These are phyloP conservation scores for Moesziomyces sp. DNA, from an alignment of 1,284 basidiomycete species.

Conservation along the genomic window DNA sequence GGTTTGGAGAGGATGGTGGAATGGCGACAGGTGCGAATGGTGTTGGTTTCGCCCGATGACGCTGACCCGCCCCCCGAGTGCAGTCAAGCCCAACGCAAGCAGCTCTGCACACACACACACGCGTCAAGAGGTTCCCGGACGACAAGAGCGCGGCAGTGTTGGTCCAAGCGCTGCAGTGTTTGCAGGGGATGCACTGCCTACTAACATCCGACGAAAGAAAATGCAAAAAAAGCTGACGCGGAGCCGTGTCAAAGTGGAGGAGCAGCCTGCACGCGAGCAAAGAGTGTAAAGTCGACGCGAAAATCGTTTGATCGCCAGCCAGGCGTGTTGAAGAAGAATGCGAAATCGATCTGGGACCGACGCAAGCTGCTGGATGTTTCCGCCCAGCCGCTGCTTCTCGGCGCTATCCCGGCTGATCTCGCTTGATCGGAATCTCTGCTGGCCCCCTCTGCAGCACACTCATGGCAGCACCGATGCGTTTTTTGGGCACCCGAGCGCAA, in stretches of 20 bases:
- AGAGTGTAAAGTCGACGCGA: not conserved
- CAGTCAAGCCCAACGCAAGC: not conserved
- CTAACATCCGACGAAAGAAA: not conserved
- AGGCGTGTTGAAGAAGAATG: no score
- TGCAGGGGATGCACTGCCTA: no score
- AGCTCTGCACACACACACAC: conserved; percentile 1
- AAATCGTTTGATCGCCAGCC: not conserved
- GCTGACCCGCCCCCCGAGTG: no score
- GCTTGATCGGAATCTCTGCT: not conserved
- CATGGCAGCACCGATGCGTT: no score
- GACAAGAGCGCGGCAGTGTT: conserved; percentile 1
- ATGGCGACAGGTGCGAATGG: not conserved
- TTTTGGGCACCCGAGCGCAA: no score
- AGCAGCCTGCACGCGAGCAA: not conserved
- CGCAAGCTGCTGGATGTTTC: not conserved
- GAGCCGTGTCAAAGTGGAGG: not conserved
- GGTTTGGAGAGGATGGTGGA: not conserved
- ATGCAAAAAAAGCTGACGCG: conserved; percentile 5
- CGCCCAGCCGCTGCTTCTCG: no score
- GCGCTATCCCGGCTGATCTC: not conserved
- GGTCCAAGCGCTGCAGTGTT: conserved; percentile 8
- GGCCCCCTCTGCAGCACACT: no score
- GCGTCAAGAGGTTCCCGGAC: conserved; percentile 7
- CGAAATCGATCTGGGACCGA: not conserved
- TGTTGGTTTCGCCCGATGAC: conserved; percentile 12